A percentile compares a stretch with the other conserved stretches of the same genome.
Evolutionary conservation across 352 stramenopile species (phyloP).

Genomic region (Globisporangium parvum): DNA sequence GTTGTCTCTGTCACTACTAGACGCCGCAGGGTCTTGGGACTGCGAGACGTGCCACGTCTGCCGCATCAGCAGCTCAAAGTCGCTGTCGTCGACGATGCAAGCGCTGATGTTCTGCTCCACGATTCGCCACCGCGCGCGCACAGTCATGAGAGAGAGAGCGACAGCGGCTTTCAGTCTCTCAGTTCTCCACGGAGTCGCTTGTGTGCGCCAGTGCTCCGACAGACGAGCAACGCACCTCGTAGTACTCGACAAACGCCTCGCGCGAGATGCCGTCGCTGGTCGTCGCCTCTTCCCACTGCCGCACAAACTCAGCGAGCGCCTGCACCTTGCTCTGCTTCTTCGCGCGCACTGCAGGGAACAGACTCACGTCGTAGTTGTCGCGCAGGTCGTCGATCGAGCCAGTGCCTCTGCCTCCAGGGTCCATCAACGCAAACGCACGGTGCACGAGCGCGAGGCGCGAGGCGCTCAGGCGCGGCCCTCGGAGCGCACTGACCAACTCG

Average conservation of each 20-base stretch:
- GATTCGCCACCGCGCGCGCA: background rate
- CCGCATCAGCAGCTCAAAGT: constrained; percentile 83
- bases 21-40: background rate
- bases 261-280: constrained; percentile 39
- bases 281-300: constrained; percentile 46
- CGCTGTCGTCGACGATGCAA: constrained; percentile 61
- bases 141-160: constrained; percentile 1
- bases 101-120: constrained; percentile 64
- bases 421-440: constrained; percentile 52
- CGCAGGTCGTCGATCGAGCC: constrained; percentile 53
- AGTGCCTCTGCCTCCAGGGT: constrained; percentile 24
- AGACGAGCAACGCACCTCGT: constrained; percentile 37
- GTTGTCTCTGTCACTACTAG: too few species aligned
- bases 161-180: background rate
- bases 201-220: too few species aligned
- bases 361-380: constrained; percentile 66
- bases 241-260: constrained; percentile 73
- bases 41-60: constrained; percentile 51
- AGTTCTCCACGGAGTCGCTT: too few species aligned
- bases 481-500: constrained; percentile 46
- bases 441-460: constrained; percentile 35
- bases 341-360: constrained; percentile 60
- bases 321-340: constrained; percentile 50
- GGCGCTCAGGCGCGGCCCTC: constrained; percentile 22
- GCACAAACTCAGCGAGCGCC: constrained; percentile 61